Base-by-base conservation (phyloP, 345 rosid genomes). In the Gossypium arboreum region DNA sequence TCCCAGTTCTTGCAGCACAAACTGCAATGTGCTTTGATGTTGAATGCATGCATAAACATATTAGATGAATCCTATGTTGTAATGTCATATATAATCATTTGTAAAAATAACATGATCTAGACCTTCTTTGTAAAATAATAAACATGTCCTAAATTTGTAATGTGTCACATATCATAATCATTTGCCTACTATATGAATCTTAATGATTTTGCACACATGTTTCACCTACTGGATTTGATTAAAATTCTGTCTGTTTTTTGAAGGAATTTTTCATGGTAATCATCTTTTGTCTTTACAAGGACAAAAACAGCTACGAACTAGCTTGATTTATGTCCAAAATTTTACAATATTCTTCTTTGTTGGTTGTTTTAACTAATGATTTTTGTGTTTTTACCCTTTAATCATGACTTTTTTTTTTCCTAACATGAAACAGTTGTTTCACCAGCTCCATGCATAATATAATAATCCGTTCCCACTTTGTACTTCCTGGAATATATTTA, bases 361-460 rank as follows among this genome's bases (percentile, higher is more conserved):
- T 0, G 22, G 20, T 1, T 68, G 57, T 2, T 6, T 20, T 9
- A 22, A 45, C 2, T 13, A 22, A 67, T 67, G 18, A 47, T 7
- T 67, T 9, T 56, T 34, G 41, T 34, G 7, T 34, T 34, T 68
- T 68, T 24, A 68, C 57, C 72, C 57, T 68, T 20, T 15, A 48
- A 68, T 25, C 43, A 68, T 48, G 18, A 48, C 56, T 1, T 48
- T 18, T 18, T n/a, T 25, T 25, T 25, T 25, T 2, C 9, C 16
- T 24, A 24, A 48, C 72, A 48, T 48, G 57, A 48, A 68, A 3
- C 56, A 2, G 55, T 45, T 45, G 34, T 66, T 41, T 16, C 47
- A 39, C 4, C 55, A 67, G 56, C 20, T 67, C 39, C 71, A 22
- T 67, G 71, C 69, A 41, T 41, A n/a, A 41, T 41, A 64, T 34